A percentile compares a stretch with the other conserved stretches of the same genome.
Evolutionary conservation across 805 yeast species (phyloP).

Genomic region (Pichia nanzhaoensis): DNA sequence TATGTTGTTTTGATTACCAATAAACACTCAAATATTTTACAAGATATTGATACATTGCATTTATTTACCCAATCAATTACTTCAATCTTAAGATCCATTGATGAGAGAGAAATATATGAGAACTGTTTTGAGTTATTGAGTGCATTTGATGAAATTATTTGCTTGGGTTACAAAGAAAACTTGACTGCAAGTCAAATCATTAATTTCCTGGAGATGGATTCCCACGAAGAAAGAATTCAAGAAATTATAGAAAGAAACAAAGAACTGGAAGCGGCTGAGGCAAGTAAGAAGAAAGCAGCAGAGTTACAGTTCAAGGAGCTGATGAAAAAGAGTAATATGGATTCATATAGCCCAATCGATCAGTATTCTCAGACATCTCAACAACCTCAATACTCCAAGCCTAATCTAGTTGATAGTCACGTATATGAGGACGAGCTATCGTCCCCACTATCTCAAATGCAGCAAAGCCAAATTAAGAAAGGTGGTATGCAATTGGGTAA

Average conservation of each 20-base stretch:
- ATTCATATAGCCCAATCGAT: conserved; percentile 2
- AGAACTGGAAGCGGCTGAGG: conserved; percentile 95
- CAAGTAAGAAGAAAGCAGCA: conserved; percentile 91
- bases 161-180: conserved; percentile 85
- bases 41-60: conserved; percentile 89
- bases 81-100: conserved; percentile 60
- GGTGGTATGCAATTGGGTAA: conserved; percentile 78
- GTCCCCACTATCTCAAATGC: not conserved
- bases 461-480: conserved; percentile 40
- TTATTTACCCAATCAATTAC: conserved; percentile 78
- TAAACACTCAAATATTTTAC: conserved; percentile 83
- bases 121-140: conserved; percentile 83
- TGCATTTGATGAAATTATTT: conserved; percentile 91
- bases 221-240: conserved; percentile 97
- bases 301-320: conserved; percentile 77
- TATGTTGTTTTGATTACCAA: conserved; percentile 89
- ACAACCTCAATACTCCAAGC: conserved; percentile 1
- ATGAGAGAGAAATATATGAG: conserved; percentile 75
- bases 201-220: conserved; percentile 93
- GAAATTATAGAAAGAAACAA: conserved; percentile 95
- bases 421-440: conserved; percentile 1
- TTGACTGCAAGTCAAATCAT: conserved; percentile 73
- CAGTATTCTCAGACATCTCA: conserved; percentile 8
- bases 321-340: conserved; percentile 41
- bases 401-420: no score